phyloP scores from a whole-genome alignment of 179 eudicot species.

The Beta corolliflora region DNA sequence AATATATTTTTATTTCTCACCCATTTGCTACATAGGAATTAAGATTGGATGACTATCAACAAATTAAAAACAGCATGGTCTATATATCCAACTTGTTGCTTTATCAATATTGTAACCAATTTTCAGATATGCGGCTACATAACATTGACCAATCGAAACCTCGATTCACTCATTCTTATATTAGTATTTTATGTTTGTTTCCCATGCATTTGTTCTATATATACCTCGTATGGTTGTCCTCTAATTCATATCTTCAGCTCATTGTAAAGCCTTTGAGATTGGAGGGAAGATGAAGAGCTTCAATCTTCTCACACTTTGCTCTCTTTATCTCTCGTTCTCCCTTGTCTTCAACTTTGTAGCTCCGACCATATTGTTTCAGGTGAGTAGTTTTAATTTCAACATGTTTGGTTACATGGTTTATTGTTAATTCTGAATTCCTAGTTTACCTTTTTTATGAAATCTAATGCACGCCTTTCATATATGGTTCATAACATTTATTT shows the following conservation, averaged over 20 bases:
- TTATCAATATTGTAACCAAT: too few relatives aligned
- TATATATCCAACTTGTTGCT: not conserved
- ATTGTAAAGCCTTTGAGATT: not conserved
- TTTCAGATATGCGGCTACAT: too few relatives aligned
- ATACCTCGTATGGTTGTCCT: constrained; percentile 2
- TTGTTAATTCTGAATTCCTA: too few relatives aligned
- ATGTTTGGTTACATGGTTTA: too few relatives aligned
- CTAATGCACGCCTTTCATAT: too few relatives aligned
- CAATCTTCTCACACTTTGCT: not conserved
- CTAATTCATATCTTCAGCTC: not conserved
- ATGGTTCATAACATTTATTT: too few relatives aligned
- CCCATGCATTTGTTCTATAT: constrained; percentile 16
- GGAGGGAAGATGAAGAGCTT: constrained; percentile 22
- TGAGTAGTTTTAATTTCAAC: not conserved
- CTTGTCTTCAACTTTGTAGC: constrained; percentile 21
- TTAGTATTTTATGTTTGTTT: not conserved
- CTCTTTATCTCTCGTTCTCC: constrained; percentile 1
- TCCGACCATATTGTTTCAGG: constrained; percentile 29
- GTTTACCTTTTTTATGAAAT: too few relatives aligned
- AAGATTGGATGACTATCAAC: too few relatives aligned
- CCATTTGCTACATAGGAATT: too few relatives aligned
- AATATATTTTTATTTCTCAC: too few relatives aligned
- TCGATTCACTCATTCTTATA: not conserved
- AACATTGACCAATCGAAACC: not conserved
- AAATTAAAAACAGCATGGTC: not conserved